Conservation (phyloP, 306 rosid species). For the Sicyos baderoa region DNA sequence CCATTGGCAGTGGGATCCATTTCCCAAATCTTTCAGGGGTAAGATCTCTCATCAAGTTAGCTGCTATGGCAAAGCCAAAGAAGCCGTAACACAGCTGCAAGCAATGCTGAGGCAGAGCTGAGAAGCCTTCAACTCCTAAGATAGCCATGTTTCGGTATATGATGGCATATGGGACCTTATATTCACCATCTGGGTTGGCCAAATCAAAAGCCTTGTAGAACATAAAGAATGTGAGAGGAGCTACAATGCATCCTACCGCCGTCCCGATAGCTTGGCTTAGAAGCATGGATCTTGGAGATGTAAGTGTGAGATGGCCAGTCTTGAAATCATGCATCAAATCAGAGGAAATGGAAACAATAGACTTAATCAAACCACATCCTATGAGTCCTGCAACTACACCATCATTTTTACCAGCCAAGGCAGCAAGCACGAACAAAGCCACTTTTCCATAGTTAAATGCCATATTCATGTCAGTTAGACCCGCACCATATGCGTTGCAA, state of each 20-base stretch:
- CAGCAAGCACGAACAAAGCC: constrained; percentile 86
- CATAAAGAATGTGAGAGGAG: constrained; percentile 79
- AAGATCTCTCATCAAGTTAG: constrained; percentile 69
- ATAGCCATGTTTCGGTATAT: constrained; percentile 95
- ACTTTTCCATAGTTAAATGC: constrained; percentile 95
- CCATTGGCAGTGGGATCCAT: constrained; percentile 94
- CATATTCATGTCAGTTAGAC: constrained; percentile 96
- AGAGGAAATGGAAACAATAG: constrained; percentile 85
- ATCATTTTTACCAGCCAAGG: constrained; percentile 50
- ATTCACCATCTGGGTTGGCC: constrained; percentile 71
- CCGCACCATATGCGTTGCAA: constrained; percentile 98
- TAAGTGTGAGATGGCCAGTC: constrained; percentile 84
- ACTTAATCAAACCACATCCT: constrained; percentile 88
- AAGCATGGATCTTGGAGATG: constrained; percentile 93
- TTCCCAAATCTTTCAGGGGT: constrained; percentile 40
- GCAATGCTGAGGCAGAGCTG: constrained; percentile 85
- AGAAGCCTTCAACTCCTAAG: constrained; percentile 78
- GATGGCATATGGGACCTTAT: constrained; percentile 96
- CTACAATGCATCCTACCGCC: constrained; percentile 77
- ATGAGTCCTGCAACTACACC: constrained; percentile 92
- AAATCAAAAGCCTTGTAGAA: constrained; percentile 91
- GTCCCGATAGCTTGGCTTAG: constrained; percentile 91
- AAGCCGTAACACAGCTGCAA: constrained; percentile 77
- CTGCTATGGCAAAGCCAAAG: constrained; percentile 61
- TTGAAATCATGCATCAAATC: constrained; percentile 96